Evolutionary conservation across 495 filamentous ascomycete species (phyloP).

Genomic region (Hyaloscypha bicolor): DNA sequence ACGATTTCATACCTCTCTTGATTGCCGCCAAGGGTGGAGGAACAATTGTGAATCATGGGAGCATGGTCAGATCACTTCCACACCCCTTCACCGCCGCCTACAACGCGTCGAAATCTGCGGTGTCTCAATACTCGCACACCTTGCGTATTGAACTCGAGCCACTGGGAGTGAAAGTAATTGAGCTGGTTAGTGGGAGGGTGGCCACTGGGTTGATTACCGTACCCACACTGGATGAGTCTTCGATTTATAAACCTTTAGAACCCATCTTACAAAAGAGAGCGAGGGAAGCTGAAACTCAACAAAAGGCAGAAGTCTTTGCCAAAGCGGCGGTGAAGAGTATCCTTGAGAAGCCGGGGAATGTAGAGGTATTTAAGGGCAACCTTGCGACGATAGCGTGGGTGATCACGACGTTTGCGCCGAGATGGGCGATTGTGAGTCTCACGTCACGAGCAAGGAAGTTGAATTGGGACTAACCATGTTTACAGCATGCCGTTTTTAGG

Average conservation of each 20-base stretch:
- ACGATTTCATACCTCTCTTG: too few species aligned
- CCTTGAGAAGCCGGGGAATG: background rate
- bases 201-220: background rate
- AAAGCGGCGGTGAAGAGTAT: background rate
- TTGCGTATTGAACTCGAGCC: conserved; percentile 1
- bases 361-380: background rate
- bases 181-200: background rate
- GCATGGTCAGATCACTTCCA: background rate
- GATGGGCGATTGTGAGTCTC: background rate
- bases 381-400: background rate
- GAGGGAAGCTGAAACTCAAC: background rate
- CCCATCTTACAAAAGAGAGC: background rate
- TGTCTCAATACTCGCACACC: background rate
- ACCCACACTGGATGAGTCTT: background rate
- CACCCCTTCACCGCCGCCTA: background rate
- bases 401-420: background rate
- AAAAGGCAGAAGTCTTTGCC: background rate
- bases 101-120: background rate
- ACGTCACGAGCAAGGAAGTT: background rate
- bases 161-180: background rate
- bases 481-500: background rate
- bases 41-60: too few species aligned
- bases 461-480: background rate
- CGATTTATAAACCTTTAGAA: background rate
- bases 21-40: too few species aligned